A percentile compares a stretch with the other conserved stretches of the same genome.
Conservation (phyloP, 495 filamentous ascomycete genomes). For the Chaetomium fimeti region DNA sequence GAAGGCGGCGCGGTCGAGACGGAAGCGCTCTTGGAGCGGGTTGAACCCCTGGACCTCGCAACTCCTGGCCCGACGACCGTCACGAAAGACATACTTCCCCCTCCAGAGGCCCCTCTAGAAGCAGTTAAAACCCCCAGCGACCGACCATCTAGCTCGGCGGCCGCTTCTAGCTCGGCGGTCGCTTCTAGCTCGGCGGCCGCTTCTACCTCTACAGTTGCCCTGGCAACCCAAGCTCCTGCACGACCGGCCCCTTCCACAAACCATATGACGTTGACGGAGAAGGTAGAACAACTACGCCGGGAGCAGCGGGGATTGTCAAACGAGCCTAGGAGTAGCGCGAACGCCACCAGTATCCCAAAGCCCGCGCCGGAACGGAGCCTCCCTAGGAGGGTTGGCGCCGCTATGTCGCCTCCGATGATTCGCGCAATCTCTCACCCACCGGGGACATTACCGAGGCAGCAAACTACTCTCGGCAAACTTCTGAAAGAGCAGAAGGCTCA, state of each 20-base stretch:
- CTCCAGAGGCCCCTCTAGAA: conserved; percentile 18
- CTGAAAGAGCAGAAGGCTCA: conserved; percentile 41
- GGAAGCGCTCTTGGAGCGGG: conserved; percentile 49
- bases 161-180: conserved; percentile 4
- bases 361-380: conserved; percentile 41
- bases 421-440: conserved; percentile 71
- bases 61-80: conserved; percentile 42
- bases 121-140: conserved; percentile 17
- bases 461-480: conserved; percentile 36
- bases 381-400: conserved; percentile 41
- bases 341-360: conserved; percentile 15
- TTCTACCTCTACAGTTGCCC: background rate
- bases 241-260: conserved; percentile 1
- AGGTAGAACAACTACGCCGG: conserved; percentile 50
- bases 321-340: conserved; percentile 31
- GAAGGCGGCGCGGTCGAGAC: conserved; percentile 22
- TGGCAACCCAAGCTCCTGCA: conserved; percentile 8
- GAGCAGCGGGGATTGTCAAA: conserved; percentile 39
- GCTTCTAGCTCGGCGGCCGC: too few species aligned
- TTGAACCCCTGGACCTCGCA: conserved; percentile 73
- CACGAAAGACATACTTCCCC: conserved; percentile 18
- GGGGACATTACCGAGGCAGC: conserved; percentile 35
- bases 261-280: conserved; percentile 46
- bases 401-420: conserved; percentile 61
- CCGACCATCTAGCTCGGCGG: conserved; percentile 9